Evolutionary conservation across 768 basidiomycete species (phyloP), one percentile per base, ranked within the genome.

Genomic region (Coprinopsis marcescibilis): DNA sequence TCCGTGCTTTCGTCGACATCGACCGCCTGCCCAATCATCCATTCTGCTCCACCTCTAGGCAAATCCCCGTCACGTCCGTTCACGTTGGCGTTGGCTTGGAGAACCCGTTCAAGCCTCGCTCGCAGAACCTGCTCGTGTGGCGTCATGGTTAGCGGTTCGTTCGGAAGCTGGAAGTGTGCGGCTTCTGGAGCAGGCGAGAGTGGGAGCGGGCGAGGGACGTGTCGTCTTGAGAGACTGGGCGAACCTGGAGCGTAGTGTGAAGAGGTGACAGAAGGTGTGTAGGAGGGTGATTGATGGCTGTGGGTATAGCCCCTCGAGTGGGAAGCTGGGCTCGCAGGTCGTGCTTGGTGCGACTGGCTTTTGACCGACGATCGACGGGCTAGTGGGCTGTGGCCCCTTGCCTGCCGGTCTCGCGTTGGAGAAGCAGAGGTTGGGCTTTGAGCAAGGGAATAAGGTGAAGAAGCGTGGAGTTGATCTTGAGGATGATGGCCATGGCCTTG

Each of bases 51-150:
- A 32, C 30, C 10, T 32, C 10, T 8, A n/a, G 30, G 30, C n/a
- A 32, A n/a, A n/a, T n/a, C 8, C n/a, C 30, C 30, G n/a, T 32
- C n/a, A 8, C 10, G 30, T 32, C 10, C 30, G 8, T 32, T 32
- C 30, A 8, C 30, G 8, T 40, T 50, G 38, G n/a, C 30, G 11
- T 43, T 46, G 0, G 49, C 20, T 13, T 42, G 44, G 19, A 55
- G 40, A n/a, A 55, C 54, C 20, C 45, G 54, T 15, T 55, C 54
- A 15, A 55, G 46, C 19, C 50, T 41, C 30, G 54, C 54, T 5
- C 51, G 50, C 12, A 54, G 50, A 1, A 54, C 49, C 43, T 54
- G 53, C 42, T 51, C 53, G 29, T 54, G 46, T 3, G 53, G 53
- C 1, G 53, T 54, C 21, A 48, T 40, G 4, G 46, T 29, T 1